Conservation (phyloP, 2,329 filamentous ascomycete species). For the Domatiomyces catenatus region DNA sequence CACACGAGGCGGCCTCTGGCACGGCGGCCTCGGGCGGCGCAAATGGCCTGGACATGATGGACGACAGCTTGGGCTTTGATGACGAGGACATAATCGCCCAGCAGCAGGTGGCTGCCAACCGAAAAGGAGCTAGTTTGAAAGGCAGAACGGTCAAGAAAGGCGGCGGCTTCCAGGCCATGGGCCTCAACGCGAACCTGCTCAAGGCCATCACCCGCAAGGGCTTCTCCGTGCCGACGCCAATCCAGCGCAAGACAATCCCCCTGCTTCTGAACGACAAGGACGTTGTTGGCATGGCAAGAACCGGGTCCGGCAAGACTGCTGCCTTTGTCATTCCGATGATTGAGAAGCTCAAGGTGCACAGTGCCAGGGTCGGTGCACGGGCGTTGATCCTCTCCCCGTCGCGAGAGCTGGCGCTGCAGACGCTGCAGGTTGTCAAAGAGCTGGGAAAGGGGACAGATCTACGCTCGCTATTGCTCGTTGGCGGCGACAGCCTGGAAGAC, state of each 20-base stretch:
- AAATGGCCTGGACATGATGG: constrained; percentile 23
- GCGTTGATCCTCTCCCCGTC: constrained; percentile 84
- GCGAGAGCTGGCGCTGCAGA: constrained; percentile 86
- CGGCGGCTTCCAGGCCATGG: constrained; percentile 92
- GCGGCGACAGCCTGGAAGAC: constrained; percentile 89
- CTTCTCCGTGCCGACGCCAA: constrained; percentile 89
- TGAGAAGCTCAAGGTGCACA: constrained; percentile 78
- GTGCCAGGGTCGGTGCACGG: constrained; percentile 67
- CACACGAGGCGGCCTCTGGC: constrained; percentile 18
- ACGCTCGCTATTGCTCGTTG: constrained; percentile 76
- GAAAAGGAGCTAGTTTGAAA: constrained; percentile 68
- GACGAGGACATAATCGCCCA: constrained; percentile 87
- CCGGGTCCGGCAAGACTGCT: constrained; percentile 96
- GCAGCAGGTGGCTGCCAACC: constrained; percentile 71
- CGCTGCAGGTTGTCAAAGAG: constrained; percentile 90
- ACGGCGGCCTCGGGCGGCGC: constrained; percentile 18
- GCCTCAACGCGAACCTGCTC: constrained; percentile 64
- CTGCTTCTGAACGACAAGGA: constrained; percentile 78
- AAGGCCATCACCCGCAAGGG: constrained; percentile 89
- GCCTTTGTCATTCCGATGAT: constrained; percentile 99
- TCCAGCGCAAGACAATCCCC: constrained; percentile 92
- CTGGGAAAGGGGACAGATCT: constrained; percentile 80
- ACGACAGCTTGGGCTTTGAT: constrained; percentile 37
- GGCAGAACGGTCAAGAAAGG: constrained; percentile 83
- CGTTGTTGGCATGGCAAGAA: constrained; percentile 97